Conservation (phyloP, 2,329 filamentous ascomycete genomes). For the Orbilia oligospora region DNA sequence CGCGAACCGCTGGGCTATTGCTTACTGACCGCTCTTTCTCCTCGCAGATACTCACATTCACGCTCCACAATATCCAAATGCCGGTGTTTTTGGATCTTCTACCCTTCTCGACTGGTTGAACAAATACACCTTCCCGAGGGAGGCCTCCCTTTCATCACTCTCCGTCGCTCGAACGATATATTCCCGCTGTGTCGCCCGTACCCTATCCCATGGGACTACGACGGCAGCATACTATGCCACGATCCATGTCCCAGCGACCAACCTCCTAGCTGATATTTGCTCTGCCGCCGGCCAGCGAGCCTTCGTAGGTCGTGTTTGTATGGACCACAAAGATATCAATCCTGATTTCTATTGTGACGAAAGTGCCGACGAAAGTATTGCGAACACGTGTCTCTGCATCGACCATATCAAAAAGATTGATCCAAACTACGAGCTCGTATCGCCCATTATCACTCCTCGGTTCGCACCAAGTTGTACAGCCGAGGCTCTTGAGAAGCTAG, state of each 20-base stretch:
- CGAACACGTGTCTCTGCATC: conserved; percentile 74
- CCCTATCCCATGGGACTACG: conserved; percentile 90
- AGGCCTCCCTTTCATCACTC: conserved; percentile 79
- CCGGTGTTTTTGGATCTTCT: conserved; percentile 91
- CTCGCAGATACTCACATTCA: conserved; percentile 81
- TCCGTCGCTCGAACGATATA: conserved; percentile 80
- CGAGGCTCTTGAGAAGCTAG: conserved; percentile 76
- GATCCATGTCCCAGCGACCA: conserved; percentile 87
- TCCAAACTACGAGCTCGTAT: conserved; percentile 75
- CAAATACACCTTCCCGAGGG: conserved; percentile 94
- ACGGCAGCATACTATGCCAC: conserved; percentile 96
- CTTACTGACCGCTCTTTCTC: neutral
- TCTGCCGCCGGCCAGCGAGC: conserved; percentile 85
- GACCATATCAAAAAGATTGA: conserved; percentile 78
- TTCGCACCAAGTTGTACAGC: conserved; percentile 77
- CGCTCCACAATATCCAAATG: conserved; percentile 93
- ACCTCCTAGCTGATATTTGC: conserved; percentile 88
- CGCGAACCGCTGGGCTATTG: neutral
- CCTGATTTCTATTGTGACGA: conserved; percentile 86
- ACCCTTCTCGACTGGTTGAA: conserved; percentile 94
- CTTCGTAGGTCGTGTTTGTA: conserved; percentile 93
- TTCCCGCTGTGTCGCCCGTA: conserved; percentile 81
- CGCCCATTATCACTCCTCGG: conserved; percentile 82
- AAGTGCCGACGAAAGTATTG: conserved; percentile 73
- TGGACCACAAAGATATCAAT: conserved; percentile 79